Conservation (phyloP, 2,329 filamentous ascomycete species). For the Chaetomium olivaceum region DNA sequence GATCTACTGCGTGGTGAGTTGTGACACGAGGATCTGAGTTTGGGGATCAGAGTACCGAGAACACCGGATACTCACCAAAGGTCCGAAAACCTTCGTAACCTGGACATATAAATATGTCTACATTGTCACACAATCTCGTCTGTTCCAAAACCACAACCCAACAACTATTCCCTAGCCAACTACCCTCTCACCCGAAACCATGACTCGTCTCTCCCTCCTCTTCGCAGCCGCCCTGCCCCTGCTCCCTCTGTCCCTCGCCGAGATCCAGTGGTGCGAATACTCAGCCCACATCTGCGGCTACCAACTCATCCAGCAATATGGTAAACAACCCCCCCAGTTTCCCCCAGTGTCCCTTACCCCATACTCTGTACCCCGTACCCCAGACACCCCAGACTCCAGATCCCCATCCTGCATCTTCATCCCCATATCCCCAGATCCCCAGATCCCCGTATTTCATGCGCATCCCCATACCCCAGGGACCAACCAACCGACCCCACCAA, state of each 20-base stretch:
- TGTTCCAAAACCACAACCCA: not conserved
- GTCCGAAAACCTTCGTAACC: too few relatives aligned
- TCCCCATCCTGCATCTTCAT: not conserved
- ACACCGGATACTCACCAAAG: not conserved
- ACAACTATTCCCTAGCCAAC: not conserved
- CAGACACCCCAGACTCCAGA: too few relatives aligned
- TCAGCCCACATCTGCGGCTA: constrained; percentile 6
- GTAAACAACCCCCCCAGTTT: not conserved
- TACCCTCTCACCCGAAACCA: not conserved
- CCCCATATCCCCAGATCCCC: too few relatives aligned
- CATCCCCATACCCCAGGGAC: not conserved
- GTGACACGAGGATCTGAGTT: not conserved
- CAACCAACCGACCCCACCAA: not conserved
- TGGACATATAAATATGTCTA: not conserved
- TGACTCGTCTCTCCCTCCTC: not conserved
- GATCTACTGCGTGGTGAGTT: too few relatives aligned
- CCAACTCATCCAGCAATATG: constrained; percentile 4
- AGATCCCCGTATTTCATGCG: not conserved
- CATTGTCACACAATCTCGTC: not conserved
- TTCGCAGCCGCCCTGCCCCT: not conserved
- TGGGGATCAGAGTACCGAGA: not conserved
- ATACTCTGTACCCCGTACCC: not conserved
- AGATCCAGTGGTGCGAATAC: constrained; percentile 8
- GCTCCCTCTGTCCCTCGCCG: not conserved
- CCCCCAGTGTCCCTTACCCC: not conserved